Percentiles rank a stretch among this genome's conserved stretches.
phyloP scores from a whole-genome alignment of 768 basidiomycete genomes.

The Suillus variegatus region DNA sequence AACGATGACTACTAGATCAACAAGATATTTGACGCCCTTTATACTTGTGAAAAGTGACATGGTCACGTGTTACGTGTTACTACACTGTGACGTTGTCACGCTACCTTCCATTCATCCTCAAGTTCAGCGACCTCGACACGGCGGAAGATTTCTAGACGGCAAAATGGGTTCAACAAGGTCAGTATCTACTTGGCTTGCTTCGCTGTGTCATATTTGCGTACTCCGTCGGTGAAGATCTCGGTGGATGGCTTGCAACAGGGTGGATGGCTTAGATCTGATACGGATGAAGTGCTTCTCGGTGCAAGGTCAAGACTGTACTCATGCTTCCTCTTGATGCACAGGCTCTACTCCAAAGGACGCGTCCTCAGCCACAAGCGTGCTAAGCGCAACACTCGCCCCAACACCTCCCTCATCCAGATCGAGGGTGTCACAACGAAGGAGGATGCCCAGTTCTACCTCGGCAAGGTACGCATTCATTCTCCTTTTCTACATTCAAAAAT shows the following conservation, averaged over 20 bases:
- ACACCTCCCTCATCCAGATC: conserved; percentile 95
- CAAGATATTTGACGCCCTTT: not conserved
- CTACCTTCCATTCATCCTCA: conserved; percentile 14
- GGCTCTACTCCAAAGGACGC: conserved; percentile 96
- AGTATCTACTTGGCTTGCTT: conserved; percentile 32
- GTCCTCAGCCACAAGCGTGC: conserved; percentile 98
- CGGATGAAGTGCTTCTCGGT: not conserved
- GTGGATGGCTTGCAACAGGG: conserved; percentile 18
- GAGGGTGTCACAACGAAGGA: conserved; percentile 94
- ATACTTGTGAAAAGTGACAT: conserved; percentile 14
- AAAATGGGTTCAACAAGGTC: conserved; percentile 84
- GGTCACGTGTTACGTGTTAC: conserved; percentile 18
- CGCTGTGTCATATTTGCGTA: not conserved
- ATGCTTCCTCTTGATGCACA: conserved; percentile 32
- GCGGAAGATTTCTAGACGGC: conserved; percentile 33
- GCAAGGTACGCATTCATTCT: conserved; percentile 69
- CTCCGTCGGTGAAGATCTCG: not conserved
- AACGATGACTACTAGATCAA: conserved; percentile 27
- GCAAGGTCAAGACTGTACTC: conserved; percentile 11
- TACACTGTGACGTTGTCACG: conserved; percentile 32
- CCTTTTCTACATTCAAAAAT: conserved; percentile 2
- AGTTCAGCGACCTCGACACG: conserved; percentile 28
- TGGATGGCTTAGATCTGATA: conserved; percentile 16
- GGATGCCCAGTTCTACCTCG: conserved; percentile 97
- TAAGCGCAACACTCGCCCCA: conserved; percentile 94